Base-by-base conservation (phyloP, 2,329 filamentous ascomycete genomes). In the Talaromyces piceae region DNA sequence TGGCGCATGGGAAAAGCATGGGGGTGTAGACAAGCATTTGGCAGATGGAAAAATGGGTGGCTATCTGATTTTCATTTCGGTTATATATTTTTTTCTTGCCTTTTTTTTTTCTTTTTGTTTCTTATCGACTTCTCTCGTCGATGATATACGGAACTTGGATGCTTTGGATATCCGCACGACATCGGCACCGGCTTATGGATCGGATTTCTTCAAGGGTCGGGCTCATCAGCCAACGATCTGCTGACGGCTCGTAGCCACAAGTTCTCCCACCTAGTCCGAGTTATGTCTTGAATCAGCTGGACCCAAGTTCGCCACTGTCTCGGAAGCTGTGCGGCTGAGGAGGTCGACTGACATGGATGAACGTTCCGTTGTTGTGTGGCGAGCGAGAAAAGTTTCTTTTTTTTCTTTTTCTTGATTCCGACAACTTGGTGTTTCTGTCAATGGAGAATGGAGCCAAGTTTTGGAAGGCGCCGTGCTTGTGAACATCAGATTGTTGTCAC, bases 1-100 rank as follows among this genome's bases (percentile, higher is more conserved):
- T 25, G 43, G 27, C 37, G 18, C 31, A 23, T 41, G 20, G 39
- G 18, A 41, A 25, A 41, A 41, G 39, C 22, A 41, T 41, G 39
- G 39, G 22, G 22, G 22, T 13, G 18, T 41, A 25, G 16, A 13
- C 1, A 41, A 13, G 18, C 22, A 41, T 41, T 41, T 41, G 9
- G 39, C 22, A 20, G 39, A 41, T 41, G 20, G n/a, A n/a, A 41
- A 41, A 41, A 41, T 41, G 39, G 39, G 39, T 41, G 39, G 39
- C 39, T 41, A 8, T 41, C 39, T 41, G 39, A 41, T 41, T 22
- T 41, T 12, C 5, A n/a, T 41, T 25, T n/a, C 28, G n/a, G 13
- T 37, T 37, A n/a, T 23, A 41, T 22, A 41, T 4, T 20, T 3
- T 22, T 41, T 25, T 41, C 6, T 13, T 37, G 16, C 18, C 16